A percentile compares a stretch with the other conserved stretches of the same genome.
Evolutionary conservation across 2,329 filamentous ascomycete species (phyloP).

Genomic region (Phaeomoniella chlamydospora): DNA sequence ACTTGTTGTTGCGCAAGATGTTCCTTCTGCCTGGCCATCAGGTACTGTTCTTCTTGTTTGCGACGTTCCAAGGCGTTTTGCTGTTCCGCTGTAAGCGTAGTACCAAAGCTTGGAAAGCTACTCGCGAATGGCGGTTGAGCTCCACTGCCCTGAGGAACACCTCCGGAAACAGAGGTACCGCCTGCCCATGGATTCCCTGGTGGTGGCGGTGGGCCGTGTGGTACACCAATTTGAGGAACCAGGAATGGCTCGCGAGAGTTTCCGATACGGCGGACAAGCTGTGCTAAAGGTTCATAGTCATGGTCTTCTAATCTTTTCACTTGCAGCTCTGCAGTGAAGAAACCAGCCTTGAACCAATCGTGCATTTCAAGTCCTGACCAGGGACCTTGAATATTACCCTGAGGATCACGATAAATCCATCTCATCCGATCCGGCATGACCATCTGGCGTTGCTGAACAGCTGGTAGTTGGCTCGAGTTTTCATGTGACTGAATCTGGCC

Average conservation of each 20-base stretch:
- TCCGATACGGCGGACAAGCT: constrained; percentile 87
- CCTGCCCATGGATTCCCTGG: constrained; percentile 17
- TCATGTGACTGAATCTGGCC: constrained; percentile 24
- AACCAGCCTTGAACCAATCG: constrained; percentile 98
- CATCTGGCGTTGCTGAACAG: constrained; percentile 69
- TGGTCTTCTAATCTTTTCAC: constrained; percentile 90
- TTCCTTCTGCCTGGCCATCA: constrained; percentile 93
- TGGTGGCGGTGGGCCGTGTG: constrained; percentile 57
- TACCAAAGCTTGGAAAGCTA: constrained; percentile 90
- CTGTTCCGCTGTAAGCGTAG: constrained; percentile 90
- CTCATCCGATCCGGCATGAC: constrained; percentile 98
- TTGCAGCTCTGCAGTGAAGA: constrained; percentile 86
- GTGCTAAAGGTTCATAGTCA: constrained; percentile 88
- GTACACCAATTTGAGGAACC: constrained; percentile 90
- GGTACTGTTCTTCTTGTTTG: constrained; percentile 95
- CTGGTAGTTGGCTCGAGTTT: constrained; percentile 52
- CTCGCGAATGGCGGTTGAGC: constrained; percentile 81
- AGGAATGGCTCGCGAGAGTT: constrained; percentile 96
- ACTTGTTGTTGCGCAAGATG: constrained; percentile 76
- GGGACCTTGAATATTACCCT: constrained; percentile 81
- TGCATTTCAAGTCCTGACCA: constrained; percentile 98
- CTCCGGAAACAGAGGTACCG: constrained; percentile 35
- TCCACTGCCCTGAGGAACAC: constrained; percentile 36
- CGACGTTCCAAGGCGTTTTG: constrained; percentile 92
- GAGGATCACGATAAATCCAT: constrained; percentile 95